A percentile compares a stretch with the other conserved stretches of the same genome.
phyloP scores from a whole-genome alignment of 1,284 basidiomycete genomes.

The Sporisorium exsertum region DNA sequence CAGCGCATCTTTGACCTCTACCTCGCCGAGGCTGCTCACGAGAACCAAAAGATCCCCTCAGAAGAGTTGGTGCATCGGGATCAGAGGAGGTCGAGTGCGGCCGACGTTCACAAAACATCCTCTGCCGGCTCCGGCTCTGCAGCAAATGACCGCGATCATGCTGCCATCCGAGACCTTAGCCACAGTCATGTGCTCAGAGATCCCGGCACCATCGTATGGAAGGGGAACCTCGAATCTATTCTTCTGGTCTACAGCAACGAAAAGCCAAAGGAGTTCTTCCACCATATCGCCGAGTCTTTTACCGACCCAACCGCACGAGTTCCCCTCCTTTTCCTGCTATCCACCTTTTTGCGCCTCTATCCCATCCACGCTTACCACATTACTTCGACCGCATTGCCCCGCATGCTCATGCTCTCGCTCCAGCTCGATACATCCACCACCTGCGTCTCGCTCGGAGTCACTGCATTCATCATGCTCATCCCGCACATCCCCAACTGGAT shows the following conservation, averaged over 20 bases:
- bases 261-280: slow-evolving; percentile 64
- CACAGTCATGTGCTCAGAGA: slow-evolving; percentile 26
- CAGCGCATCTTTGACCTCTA: slow-evolving; percentile 63
- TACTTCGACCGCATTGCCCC: slow-evolving; percentile 59
- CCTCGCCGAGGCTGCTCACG: slow-evolving; percentile 53
- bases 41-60: slow-evolving; percentile 24
- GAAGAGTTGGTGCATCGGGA: slow-evolving; percentile 23
- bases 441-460: slow-evolving; percentile 56
- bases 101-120: slow-evolving; percentile 12
- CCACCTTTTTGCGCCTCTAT: slow-evolving; percentile 61
- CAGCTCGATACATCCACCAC: slow-evolving; percentile 62
- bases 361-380: slow-evolving; percentile 65
- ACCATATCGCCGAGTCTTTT: slow-evolving; percentile 60
- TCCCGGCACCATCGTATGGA: slow-evolving; percentile 47
- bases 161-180: slow-evolving; percentile 14
- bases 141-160: slow-evolving; percentile 12
- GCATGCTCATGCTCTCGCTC: slow-evolving; percentile 53
- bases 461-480: slow-evolving; percentile 64
- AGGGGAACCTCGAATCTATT: slow-evolving; percentile 59
- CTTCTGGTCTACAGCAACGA: slow-evolving; percentile 57
- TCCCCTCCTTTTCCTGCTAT: slow-evolving; percentile 61
- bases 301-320: slow-evolving; percentile 46
- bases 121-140: background rate
- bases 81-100: slow-evolving; percentile 17
- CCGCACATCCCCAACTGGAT: slow-evolving; percentile 67